Evolutionary conservation across 352 stramenopile genomes (phyloP).

Genomic region (Phytophthora agathidicida): DNA sequence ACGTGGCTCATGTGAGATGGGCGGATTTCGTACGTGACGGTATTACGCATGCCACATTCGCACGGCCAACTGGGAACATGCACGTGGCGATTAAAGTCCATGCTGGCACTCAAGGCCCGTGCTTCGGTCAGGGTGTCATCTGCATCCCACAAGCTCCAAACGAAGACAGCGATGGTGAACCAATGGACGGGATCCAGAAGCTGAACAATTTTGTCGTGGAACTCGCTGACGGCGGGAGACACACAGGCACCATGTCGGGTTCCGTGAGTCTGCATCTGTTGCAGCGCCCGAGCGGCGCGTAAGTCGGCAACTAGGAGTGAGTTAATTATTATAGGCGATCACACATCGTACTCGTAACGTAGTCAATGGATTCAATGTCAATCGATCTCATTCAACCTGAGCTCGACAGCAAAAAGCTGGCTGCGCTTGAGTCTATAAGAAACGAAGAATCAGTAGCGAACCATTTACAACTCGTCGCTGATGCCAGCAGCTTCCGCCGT

Average conservation of each 20-base stretch:
- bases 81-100: conserved; percentile 81
- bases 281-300: conserved; percentile 32
- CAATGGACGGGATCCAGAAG: conserved; percentile 23
- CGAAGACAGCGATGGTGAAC: conserved; percentile 26
- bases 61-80: conserved; percentile 59
- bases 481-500: conserved; percentile 14
- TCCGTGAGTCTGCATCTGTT: conserved; percentile 42
- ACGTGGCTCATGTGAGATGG: conserved; percentile 57
- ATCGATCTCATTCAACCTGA: conserved; percentile 36
- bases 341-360: conserved; percentile 16
- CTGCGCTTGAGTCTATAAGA: conserved; percentile 22
- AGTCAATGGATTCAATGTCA: conserved; percentile 37
- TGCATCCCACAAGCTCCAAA: conserved; percentile 49
- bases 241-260: conserved; percentile 64
- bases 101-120: conserved; percentile 43
- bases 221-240: conserved; percentile 58
- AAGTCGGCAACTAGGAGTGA: conserved; percentile 14
- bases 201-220: conserved; percentile 56
- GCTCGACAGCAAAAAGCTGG: conserved; percentile 12
- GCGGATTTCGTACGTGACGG: conserved; percentile 53
- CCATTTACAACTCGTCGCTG: conserved; percentile 49
- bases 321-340: conserved; percentile 36
- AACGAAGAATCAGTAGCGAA: not conserved
- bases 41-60: conserved; percentile 63
- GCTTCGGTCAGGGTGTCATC: conserved; percentile 73